Evolutionary conservation across 225 moss, liverwort and hornwort species (phyloP).

Genomic region (Physcomitrellopsis africana): DNA sequence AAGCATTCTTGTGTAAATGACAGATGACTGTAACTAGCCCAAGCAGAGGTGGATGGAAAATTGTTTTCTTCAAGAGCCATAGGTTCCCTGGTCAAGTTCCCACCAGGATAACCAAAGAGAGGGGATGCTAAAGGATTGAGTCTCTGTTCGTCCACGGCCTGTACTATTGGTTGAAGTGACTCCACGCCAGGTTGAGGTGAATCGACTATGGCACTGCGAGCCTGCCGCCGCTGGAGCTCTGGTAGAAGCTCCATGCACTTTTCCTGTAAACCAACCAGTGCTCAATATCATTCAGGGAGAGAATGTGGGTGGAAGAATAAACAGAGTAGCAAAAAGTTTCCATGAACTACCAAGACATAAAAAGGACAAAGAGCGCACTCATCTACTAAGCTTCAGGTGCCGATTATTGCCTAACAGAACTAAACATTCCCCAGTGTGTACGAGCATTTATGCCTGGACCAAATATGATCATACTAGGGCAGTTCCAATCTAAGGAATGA

Average conservation of each 20-base stretch:
- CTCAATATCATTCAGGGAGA: constrained; percentile 13
- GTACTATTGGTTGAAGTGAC: constrained; percentile 33
- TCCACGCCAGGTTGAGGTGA: constrained; percentile 29
- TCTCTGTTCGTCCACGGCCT: constrained; percentile 51
- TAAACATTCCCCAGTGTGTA: neutral
- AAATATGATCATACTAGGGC: neutral
- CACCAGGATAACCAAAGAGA: constrained; percentile 35
- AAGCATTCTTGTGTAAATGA: constrained; percentile 44
- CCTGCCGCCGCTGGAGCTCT: constrained; percentile 64
- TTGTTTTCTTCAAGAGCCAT: constrained; percentile 45
- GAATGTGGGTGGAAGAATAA: neutral
- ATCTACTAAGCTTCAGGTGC: constrained; percentile 9
- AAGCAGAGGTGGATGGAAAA: constrained; percentile 57
- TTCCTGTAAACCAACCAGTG: constrained; percentile 46
- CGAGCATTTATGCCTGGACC: neutral
- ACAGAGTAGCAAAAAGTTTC: neutral
- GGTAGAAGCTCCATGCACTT: constrained; percentile 80
- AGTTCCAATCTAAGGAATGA: constrained; percentile 34
- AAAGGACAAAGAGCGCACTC: neutral
- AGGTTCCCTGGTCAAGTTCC: constrained; percentile 28
- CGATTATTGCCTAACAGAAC: neutral
- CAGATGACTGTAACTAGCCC: constrained; percentile 50
- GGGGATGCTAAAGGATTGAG: constrained; percentile 42
- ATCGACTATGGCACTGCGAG: constrained; percentile 37
- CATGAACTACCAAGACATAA: neutral